Evolutionary conservation across 164 flowering plant species (phyloP), one percentile per base, ranked within the genome.

Genomic region (Vitis riparia): DNA sequence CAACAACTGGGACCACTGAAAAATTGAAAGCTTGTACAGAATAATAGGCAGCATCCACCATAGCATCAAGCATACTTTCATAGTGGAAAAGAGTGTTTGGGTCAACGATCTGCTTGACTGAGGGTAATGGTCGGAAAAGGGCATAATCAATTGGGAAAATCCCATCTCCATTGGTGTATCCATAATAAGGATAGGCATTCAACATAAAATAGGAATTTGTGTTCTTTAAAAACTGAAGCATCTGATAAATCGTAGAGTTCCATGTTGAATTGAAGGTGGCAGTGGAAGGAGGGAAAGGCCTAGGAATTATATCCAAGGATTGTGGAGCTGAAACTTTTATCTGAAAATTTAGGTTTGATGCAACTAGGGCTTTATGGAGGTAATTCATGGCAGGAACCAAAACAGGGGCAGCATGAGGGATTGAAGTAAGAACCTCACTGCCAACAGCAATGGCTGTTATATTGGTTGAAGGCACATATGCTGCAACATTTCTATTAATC

Each of bases 21-120:
- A 92, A 86, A 77, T 90, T 89, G 16, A 82, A 65, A 23, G 90
- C 90, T 13, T 82, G 80, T 59, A 95, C 89, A 23, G 98, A 86
- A 79, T 87, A 87, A 70, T 91, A 95, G 23, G 93, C 75, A 47
- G 99, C 99, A 82, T 95, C 99, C 68, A 95, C 94, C 96, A 95
- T 87, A 49, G 98, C 89, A 74, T 95, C 97, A 81, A 93, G 87
- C 98, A 95, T 92, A 77, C 96, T 91, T 71, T 63, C 71, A 69
- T 95, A 95, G 66, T 82, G 96, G 49, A 81, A 80, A 63, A 92
- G 88, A n/a, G 98, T 91, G 81, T 95, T 95, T 13, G 99, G 94
- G 77, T 95, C 99, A 55, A 93, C 98, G 61, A 95, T 93, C 73
- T 91, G 93, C 70, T 91, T 88, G 62, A 80, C 83, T 1, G 88